phyloP scores from a whole-genome alignment of 495 filamentous ascomycete species.

The Cercophora newfieldiana region DNA sequence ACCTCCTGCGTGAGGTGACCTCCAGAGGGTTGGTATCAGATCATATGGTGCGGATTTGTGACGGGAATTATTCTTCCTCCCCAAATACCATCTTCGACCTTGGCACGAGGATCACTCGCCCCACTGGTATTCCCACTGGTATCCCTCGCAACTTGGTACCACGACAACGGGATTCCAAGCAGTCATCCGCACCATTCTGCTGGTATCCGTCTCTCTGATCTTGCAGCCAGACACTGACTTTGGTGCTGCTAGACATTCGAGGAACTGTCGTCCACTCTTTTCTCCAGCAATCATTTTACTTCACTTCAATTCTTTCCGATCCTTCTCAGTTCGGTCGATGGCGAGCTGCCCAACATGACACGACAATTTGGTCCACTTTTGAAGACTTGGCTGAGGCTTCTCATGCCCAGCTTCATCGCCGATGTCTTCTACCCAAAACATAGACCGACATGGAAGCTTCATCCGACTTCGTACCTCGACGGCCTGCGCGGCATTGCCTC shows the following conservation, averaged over 20 bases:
- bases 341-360: constrained; percentile 6
- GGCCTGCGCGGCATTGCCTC: constrained; percentile 57
- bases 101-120: no score
- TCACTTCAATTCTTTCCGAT: background rate
- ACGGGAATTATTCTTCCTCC: no score
- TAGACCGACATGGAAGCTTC: constrained; percentile 29
- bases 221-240: background rate
- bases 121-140: no score
- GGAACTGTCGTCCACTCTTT: background rate
- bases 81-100: no score
- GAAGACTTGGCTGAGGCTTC: constrained; percentile 23
- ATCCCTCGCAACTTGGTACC: background rate
- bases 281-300: background rate
- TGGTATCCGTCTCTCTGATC: background rate
- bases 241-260: background rate
- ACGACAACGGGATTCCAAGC: background rate
- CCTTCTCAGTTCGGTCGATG: background rate
- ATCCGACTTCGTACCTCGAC: constrained; percentile 54
- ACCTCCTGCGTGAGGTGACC: background rate
- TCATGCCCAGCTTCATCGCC: constrained; percentile 38
- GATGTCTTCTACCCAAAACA: constrained; percentile 35
- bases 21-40: no score
- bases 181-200: background rate
- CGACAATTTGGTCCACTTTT: background rate
- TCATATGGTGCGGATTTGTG: no score